These are phyloP conservation scores for Ceratobasidium sp. DNA, from an alignment of 1,284 basidiomycete genomes.

Conservation along the genomic window DNA sequence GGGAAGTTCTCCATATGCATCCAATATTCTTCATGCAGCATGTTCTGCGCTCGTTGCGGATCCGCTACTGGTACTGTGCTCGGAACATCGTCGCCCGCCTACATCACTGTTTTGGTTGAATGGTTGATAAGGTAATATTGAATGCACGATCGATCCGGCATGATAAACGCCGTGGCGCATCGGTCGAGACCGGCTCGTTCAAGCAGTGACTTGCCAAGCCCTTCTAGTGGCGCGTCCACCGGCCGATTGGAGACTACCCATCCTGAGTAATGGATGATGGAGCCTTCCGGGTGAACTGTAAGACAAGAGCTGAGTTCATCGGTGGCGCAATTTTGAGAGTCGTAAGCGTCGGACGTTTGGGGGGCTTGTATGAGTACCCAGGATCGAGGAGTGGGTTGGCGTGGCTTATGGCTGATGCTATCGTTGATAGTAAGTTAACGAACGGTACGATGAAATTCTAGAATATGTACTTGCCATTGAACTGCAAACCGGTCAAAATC, in stretches of 20 bases:
- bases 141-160: neutral
- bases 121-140: conserved; percentile 18
- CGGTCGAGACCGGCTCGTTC: neutral
- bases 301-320: neutral
- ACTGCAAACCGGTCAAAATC: neutral
- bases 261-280: neutral
- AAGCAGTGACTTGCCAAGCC: neutral
- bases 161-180: neutral
- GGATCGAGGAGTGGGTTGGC: neutral
- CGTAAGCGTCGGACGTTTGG: neutral
- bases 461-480: too few relatives aligned
- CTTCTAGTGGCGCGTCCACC: neutral
- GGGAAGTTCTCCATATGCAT: conserved; percentile 29
- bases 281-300: conserved; percentile 16
- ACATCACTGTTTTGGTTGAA: neutral
- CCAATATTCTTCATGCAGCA: conserved; percentile 20
- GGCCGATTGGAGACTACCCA: conserved; percentile 1
- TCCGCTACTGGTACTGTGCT: neutral
- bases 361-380: neutral
- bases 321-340: neutral
- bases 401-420: neutral
- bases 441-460: neutral
- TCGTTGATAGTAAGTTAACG: too few relatives aligned
- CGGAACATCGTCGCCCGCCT: neutral
- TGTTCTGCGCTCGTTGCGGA: neutral